Base-by-base conservation (phyloP, 2,329 filamentous ascomycete genomes). In the Thielaviopsis musarum region DNA sequence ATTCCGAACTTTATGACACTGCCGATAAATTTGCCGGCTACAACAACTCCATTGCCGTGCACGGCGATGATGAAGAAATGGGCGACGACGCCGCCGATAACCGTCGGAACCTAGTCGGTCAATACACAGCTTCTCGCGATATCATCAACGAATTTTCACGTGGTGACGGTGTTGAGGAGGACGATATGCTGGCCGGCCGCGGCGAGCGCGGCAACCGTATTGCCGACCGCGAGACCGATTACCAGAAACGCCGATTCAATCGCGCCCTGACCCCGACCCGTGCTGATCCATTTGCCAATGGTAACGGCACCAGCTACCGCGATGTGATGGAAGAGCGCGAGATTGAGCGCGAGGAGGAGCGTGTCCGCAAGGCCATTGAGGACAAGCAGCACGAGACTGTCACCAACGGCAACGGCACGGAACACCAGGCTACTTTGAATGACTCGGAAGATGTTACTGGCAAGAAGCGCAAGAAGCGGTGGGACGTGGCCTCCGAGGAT, bases 111-210 rank as follows among this genome's bases (percentile, higher is more conserved):
- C 77, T 98, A 62, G 85, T 96, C 38, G 91, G 91, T 64, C 93
- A 97, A 72, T 98, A 98, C 73, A 98, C 93, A 41, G 93, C 93
- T 26, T 91, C 90, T 48, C 85, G 82, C 65, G 84, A 87, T 56
- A 89, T 96, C 73, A 91, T 98, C 69, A 88, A 95, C 69, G 93
- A 98, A 73, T 95, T 95, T 72, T 85, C 91, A 24, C 83, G 82
- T 58, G 91, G 91, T 59, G 78, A 79, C 63, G 91, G 88, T 52
- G 88, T 91, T 26, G 91, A 95, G 69, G 91, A 96, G 72, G 89
- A 91, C 61, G 94, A 98, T 67, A 85, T 91, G 6, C 77, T 98
- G 63, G 79, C 90, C 56, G 87, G 86, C 52, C 82, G 85, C 65
- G 80, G 81, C 65, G 93, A 97, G 75, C 88, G 91, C 73, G 88